Percentiles rank a stretch among this genome's conserved stretches.
Evolutionary conservation across 2,329 filamentous ascomycete species (phyloP).

Genomic region (Aspergillus texensis): DNA sequence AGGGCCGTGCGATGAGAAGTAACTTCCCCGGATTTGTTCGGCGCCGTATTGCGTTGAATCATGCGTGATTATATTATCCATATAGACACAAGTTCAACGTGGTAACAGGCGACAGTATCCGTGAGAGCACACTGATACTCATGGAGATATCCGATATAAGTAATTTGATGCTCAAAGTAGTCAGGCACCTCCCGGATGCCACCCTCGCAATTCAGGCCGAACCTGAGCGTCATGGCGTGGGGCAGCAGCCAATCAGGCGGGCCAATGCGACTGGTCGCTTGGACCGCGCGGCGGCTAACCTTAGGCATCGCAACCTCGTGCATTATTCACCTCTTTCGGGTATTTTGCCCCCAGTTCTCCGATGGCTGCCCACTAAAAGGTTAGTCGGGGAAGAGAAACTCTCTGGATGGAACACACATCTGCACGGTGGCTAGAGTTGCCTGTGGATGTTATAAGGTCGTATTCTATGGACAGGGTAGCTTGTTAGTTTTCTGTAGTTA

Average conservation of each 20-base stretch:
- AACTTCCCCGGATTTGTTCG: not conserved
- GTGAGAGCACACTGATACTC: too few species aligned
- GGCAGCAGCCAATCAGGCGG: constrained; percentile 7
- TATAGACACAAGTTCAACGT: too few species aligned
- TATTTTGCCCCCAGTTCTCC: constrained; percentile 2
- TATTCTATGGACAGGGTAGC: not conserved
- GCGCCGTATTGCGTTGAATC: not conserved
- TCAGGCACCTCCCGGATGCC: constrained; percentile 3
- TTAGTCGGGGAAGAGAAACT: not conserved
- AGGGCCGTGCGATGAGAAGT: constrained; percentile 14
- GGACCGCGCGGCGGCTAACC: constrained; percentile 11
- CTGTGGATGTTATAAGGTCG: not conserved
- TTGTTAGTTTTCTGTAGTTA: not conserved
- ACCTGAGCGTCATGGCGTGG: constrained; percentile 19
- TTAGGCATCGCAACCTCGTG: constrained; percentile 9
- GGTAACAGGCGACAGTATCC: too few species aligned
- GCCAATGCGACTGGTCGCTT: constrained; percentile 4
- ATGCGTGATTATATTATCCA: not conserved
- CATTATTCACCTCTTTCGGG: constrained; percentile 11
- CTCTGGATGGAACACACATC: not conserved
- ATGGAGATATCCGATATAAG: not conserved
- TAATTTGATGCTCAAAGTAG: not conserved
- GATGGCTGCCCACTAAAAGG: constrained; percentile 4
- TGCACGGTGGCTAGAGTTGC: not conserved
- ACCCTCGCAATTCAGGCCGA: constrained; percentile 4